A percentile compares a stretch with the other conserved stretches of the same genome.
These are phyloP conservation scores for Ceriops zippeliana DNA, from an alignment of 345 rosid genomes.

Conservation along the genomic window DNA sequence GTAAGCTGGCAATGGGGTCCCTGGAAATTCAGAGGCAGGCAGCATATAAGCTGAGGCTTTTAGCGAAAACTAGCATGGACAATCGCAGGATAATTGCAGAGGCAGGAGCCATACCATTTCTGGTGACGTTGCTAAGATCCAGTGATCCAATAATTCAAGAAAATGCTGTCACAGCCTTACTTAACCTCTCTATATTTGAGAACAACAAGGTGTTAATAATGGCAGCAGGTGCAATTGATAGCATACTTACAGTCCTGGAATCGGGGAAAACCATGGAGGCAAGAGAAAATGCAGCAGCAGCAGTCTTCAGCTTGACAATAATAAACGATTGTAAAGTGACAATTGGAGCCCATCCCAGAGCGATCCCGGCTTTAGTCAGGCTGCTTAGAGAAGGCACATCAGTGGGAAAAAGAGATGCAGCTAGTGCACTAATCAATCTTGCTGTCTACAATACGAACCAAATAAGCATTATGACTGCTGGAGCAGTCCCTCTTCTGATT, in stretches of 20 bases:
- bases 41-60: constrained; percentile 61
- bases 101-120: constrained; percentile 69
- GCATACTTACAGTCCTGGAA: constrained; percentile 48
- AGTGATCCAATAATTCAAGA: constrained; percentile 57
- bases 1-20: constrained; percentile 69
- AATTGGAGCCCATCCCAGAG: constrained; percentile 46
- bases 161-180: constrained; percentile 62
- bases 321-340: constrained; percentile 48
- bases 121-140: constrained; percentile 46
- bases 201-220: constrained; percentile 61
- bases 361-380: constrained; percentile 45
- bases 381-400: constrained; percentile 57
- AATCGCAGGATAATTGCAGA: constrained; percentile 55
- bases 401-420: constrained; percentile 56
- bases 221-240: constrained; percentile 65
- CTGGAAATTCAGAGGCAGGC: constrained; percentile 57
- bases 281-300: constrained; percentile 66
- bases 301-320: constrained; percentile 63
- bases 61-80: constrained; percentile 66
- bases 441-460: constrained; percentile 51
- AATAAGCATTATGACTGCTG: constrained; percentile 36
- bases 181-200: constrained; percentile 57
- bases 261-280: constrained; percentile 62
- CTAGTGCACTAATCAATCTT: constrained; percentile 51
- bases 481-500: constrained; percentile 53